Conservation (phyloP, 371 early-diverging fungal species). For the Actinomucor elegans region DNA sequence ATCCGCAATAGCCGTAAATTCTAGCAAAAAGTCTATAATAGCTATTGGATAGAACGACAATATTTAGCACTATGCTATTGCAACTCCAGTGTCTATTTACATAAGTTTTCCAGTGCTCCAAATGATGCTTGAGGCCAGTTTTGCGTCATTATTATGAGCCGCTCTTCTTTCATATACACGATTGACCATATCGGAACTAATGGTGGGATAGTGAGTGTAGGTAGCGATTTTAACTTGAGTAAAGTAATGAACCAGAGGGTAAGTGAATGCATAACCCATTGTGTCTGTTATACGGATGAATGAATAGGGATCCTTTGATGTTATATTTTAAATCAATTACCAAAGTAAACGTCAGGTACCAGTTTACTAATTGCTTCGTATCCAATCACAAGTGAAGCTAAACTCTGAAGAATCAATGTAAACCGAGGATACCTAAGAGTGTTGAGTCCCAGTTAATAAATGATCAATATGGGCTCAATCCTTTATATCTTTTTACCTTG, state of each 20-base stretch:
- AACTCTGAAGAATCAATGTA: slow-evolving; percentile 85
- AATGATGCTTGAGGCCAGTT: slow-evolving; percentile 54
- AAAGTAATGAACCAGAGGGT: slow-evolving; percentile 76
- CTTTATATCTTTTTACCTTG: slow-evolving; percentile 36
- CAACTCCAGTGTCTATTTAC: no score
- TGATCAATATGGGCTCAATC: no score
- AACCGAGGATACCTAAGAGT: slow-evolving; percentile 70
- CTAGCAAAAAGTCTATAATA: slow-evolving; percentile 82
- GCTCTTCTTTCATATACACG: slow-evolving; percentile 70
- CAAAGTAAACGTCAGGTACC: slow-evolving; percentile 85
- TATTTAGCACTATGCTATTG: no score
- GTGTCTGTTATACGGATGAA: slow-evolving; percentile 83
- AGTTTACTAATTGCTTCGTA: slow-evolving; percentile 72
- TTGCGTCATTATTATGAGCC: slow-evolving; percentile 65
- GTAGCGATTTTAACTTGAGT: slow-evolving; percentile 68
- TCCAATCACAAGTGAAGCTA: slow-evolving; percentile 78
- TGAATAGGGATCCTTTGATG: background rate
- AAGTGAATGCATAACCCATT: slow-evolving; percentile 93
- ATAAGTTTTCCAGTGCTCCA: slow-evolving; percentile 68
- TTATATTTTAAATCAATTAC: slow-evolving; percentile 33
- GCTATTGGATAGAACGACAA: slow-evolving; percentile 21
- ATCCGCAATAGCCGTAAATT: slow-evolving; percentile 78
- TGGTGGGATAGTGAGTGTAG: slow-evolving; percentile 95
- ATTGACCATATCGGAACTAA: slow-evolving; percentile 94
- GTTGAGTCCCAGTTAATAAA: no score